phyloP scores from a whole-genome alignment of 73 alveolate genomes.

The Paramecium bursaria region DNA sequence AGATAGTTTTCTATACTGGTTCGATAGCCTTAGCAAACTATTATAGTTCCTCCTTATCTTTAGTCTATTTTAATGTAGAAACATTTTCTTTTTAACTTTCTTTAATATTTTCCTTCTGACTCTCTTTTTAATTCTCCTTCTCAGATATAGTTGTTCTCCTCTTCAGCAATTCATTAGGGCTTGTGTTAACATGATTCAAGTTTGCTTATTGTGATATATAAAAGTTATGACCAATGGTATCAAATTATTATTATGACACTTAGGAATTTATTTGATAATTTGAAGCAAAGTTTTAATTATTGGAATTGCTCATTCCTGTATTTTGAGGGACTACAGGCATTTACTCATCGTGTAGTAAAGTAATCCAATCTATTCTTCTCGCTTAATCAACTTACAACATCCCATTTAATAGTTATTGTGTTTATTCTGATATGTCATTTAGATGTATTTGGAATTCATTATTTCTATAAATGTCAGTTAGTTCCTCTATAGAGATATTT shows the following conservation, averaged over 20 bases:
- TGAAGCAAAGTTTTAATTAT: conserved; percentile 42
- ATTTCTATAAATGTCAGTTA: conserved; percentile 11
- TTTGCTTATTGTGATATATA: conserved; percentile 36
- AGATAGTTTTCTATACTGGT: background rate
- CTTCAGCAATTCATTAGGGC: conserved; percentile 47
- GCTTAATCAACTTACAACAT: conserved; percentile 45
- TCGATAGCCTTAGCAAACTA: conserved; percentile 29
- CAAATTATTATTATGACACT: conserved; percentile 50
- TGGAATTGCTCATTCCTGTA: conserved; percentile 13
- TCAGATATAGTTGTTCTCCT: conserved; percentile 40
- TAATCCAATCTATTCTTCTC: conserved; percentile 45
- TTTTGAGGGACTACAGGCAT: conserved; percentile 29
- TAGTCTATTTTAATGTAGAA: too few species aligned
- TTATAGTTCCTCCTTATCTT: conserved; percentile 1
- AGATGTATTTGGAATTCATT: background rate
- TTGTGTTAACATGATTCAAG: conserved; percentile 16
- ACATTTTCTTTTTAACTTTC: too few species aligned
- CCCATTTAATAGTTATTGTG: conserved; percentile 12
- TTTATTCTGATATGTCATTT: conserved; percentile 45
- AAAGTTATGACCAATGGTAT: conserved; percentile 43
- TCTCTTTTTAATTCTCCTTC: conserved; percentile 5
- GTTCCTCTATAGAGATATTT: conserved; percentile 16
- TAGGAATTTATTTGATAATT: conserved; percentile 53
- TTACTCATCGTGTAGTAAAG: conserved; percentile 40
- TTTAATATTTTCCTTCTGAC: too few species aligned